Evolutionary conservation across 352 stramenopile genomes (phyloP), one percentile per base, ranked within the genome.

Genomic region (Globisporangium spinosum): DNA sequence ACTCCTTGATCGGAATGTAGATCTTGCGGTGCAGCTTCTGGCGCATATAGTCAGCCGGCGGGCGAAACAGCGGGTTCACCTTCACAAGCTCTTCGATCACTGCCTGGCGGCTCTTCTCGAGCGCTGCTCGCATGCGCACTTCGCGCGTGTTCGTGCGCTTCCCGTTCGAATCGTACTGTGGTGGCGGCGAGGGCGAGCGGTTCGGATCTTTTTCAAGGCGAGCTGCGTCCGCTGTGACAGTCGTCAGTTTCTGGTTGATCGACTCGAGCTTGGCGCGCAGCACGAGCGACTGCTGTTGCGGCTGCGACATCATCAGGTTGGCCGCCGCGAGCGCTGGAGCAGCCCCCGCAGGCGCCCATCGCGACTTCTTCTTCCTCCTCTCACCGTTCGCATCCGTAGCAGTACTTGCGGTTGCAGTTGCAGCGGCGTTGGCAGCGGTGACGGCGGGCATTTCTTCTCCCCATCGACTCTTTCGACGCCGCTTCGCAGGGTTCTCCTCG

Each of bases 131-230:
- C 96, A 98, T 99, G 15, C 97, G 89, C 40, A 97, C 86, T 70
- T 98, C 97, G 40, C 97, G 89, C 17, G 96, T 99, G 76, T 99
- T 99, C 12, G 91, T 98, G 23, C 97, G 86, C 67, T 98, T 98
- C 51, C 98, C 98, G 40, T 98, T 95, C 15, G 87, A 79, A 60
- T 99, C 97, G 80, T 99, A 99, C 22, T 98, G 87, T 23, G 96
- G 95, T 13, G 90, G 88, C 17, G 95, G 96, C 3, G 94, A 98
- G 25, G 93, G 95, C 32, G 91, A 97, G 47, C 94, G 79, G 47
- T 90, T 94, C 7, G 94, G 93, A 67, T 98, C 90, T 63, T 91
- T 83, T 69, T 95, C 89, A 20, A 94, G 82, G 20, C 80, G 68
- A 20, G 88, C 76, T 4, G 91, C 90, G 55, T 98, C 93, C 22